Evolutionary conservation across 2,329 filamentous ascomycete genomes (phyloP).

Genomic region (Talaromyces piceae): DNA sequence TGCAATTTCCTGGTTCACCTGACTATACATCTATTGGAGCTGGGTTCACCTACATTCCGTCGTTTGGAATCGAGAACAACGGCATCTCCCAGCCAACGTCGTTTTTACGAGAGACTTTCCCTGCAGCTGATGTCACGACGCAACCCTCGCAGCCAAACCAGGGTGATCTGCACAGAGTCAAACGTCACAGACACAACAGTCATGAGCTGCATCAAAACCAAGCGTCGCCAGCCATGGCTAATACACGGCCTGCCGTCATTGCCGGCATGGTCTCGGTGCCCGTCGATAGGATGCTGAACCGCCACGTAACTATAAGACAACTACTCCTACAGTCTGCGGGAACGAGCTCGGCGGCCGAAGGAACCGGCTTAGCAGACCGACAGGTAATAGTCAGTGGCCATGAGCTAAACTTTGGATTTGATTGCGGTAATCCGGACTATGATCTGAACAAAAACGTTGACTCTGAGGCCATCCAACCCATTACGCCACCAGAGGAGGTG

Average conservation of each 20-base stretch:
- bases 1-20: not conserved
- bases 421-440: conserved; percentile 61
- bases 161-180: not conserved
- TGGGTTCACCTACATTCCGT: conserved; percentile 17
- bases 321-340: conserved; percentile 50
- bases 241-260: not conserved
- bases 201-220: not conserved
- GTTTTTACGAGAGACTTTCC: conserved; percentile 23
- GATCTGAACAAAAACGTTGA: conserved; percentile 69
- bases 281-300: conserved; percentile 36
- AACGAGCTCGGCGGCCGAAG: not conserved
- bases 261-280: not conserved
- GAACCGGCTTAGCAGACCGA: not conserved
- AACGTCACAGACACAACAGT: conserved; percentile 2
- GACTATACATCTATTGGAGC: not conserved
- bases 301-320: conserved; percentile 58
- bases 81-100: conserved; percentile 29
- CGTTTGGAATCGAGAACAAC: conserved; percentile 25
- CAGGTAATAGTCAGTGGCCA: conserved; percentile 18
- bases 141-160: not conserved
- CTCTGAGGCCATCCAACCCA: conserved; percentile 52
- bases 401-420: conserved; percentile 57
- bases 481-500: conserved; percentile 32
- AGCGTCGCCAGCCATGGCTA: not conserved
- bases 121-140: conserved; percentile 29